Evolutionary conservation across 352 stramenopile genomes (phyloP), one percentile per base, ranked within the genome.

Genomic region (Phytophthora megakarya): DNA sequence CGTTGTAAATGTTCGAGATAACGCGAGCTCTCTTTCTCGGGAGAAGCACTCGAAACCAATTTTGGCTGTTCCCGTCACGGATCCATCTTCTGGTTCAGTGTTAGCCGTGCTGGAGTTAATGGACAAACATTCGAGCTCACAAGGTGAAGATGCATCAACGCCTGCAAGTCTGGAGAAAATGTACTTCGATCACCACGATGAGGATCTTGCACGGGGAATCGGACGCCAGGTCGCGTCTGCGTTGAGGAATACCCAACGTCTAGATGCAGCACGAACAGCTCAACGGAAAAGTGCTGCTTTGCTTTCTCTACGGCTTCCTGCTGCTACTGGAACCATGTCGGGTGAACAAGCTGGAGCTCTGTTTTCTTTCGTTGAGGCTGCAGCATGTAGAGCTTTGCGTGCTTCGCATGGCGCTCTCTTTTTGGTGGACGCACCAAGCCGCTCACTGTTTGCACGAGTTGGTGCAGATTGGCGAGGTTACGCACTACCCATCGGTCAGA

Each of bases 11-110:
- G 60, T 97, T 4, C 73, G 73, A 0, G 89, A 96, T 56, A 88
- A 92, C 44, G n/a, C 49, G 0, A 42, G 23, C 28, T 61, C 46
- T 15, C 13, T 56, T 7, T 68, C 46, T 32, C 65, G 72, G 11
- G 70, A 75, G 9, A 66, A 67, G n/a, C 47, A 69, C 53, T 2
- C 16, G 4, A 72, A 63, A 23, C 84, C 75, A 18, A 76, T 97
- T 23, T 69, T 97, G 23, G 86, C 78, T 0, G 76, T 96, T 18
- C 90, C 90, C 0, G 89, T 97, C 21, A 88, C 88, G 37, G 84
- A 95, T 67, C 70, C 78, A 1, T 78, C 75, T 3, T 65, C 69
- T 22, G 81, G 78, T n/a, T 53, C 70, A 16, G 79, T 95, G 8
- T 72, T 93, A 2, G 84, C 80, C 42, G 80, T 88, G 21, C 45